phyloP scores from a whole-genome alignment of 306 rosid species.

The Quercus suber region DNA sequence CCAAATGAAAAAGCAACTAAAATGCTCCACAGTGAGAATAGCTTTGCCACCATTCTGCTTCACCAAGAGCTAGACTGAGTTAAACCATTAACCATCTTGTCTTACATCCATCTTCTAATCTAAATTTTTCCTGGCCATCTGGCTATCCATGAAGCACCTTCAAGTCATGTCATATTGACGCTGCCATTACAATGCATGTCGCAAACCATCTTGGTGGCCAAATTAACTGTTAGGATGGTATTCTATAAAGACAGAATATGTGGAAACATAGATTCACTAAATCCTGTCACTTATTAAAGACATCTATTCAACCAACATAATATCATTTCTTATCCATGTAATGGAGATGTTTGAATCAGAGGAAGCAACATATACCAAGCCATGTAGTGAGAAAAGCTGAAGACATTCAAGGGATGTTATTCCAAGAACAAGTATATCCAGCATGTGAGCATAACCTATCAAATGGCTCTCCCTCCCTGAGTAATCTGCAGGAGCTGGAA shows the following conservation, averaged over 20 bases:
- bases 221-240: neutral
- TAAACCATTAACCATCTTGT: neutral
- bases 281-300: neutral
- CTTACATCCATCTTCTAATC: neutral
- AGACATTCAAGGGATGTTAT: constrained; percentile 83
- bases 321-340: neutral
- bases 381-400: constrained; percentile 87
- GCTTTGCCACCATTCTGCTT: neutral
- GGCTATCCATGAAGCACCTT: neutral
- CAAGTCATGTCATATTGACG: neutral
- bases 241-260: neutral
- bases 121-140: neutral
- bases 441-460: constrained; percentile 74
- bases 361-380: constrained; percentile 64
- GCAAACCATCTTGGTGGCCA: neutral
- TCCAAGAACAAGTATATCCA: constrained; percentile 78
- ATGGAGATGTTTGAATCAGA: neutral
- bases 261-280: too few relatives aligned
- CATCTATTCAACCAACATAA: constrained; percentile 2
- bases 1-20: neutral
- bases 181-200: neutral
- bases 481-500: constrained; percentile 63
- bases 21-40: neutral
- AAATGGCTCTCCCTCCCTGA: constrained; percentile 67
- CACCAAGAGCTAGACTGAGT: neutral